Evolutionary conservation across 768 basidiomycete genomes (phyloP), one percentile per base, ranked within the genome.

Genomic region (Rhodotorula graminis): DNA sequence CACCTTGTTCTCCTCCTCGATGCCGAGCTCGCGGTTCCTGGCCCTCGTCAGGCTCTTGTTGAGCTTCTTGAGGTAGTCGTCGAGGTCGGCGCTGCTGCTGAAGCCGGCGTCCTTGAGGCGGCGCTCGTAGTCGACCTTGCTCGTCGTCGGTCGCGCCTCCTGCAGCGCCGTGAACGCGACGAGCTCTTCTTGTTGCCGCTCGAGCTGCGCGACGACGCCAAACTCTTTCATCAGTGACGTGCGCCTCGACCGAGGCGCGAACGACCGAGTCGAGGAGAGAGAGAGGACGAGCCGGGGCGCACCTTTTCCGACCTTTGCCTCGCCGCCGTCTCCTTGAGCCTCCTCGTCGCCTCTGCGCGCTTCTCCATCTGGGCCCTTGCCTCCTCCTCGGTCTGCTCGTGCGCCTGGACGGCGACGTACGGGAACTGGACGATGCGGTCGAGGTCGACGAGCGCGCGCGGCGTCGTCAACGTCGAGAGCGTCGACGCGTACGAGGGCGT

Each of bases 401-500:
- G 81, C 1, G 85, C 84, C 55, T 14, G 15, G 29, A 56, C 29
- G 33, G 65, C 76, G 0, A 86, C 82, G 78, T 88, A 97, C 0
- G 95, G 94, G 79, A 97, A 97, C 79, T 97, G 94, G 46, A 96
- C 82, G 69, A 94, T 85, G 23, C 87, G 86, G 75, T 90, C 90
- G 12, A 84, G 82, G 21, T 84, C 83, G 33, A 87, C 87, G 75
- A 98, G 78, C 46, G 84, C 83, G 4, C 82, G 77, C 0, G 95
- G 85, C 53, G 85, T 84, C 37, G 44, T 8, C n/a, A 98, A 83
- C 14, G 81, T 81, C 40, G 86, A 85, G n/a, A 97, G 83, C 40
- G 87, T 85, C 0, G 83, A 80, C 0, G 85, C 82, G 79, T 96
- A 98, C 80, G 95, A 89, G 0, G 86, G 81, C 3, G 37, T 3